Conservation (phyloP, 179 eudicot species). For the Nepenthes alata region DNA sequence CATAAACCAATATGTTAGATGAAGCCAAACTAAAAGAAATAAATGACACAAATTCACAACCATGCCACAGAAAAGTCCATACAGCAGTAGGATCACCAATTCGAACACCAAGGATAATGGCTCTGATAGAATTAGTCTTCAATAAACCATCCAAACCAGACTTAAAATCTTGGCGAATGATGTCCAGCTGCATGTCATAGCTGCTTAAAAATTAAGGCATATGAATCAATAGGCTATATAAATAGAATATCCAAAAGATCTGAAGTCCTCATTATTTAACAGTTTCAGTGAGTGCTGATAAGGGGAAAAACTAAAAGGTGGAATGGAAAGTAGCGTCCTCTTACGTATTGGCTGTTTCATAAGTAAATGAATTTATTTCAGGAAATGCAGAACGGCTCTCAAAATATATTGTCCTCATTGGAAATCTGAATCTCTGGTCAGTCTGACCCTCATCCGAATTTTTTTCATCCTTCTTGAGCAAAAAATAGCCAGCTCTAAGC, state of each 20-base stretch:
- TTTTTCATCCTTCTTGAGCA: slow-evolving; percentile 38
- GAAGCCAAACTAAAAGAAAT: background rate
- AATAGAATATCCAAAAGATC: background rate
- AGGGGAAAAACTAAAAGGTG: background rate
- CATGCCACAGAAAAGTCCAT: slow-evolving; percentile 10
- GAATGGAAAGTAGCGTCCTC: slow-evolving; percentile 5
- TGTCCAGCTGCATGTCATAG: slow-evolving; percentile 65
- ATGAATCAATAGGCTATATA: background rate
- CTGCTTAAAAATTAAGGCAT: slow-evolving; percentile 31
- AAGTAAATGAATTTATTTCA: slow-evolving; percentile 91
- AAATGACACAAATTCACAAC: slow-evolving; percentile 2
- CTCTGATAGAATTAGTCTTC: slow-evolving; percentile 65
- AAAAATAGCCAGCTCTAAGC: slow-evolving; percentile 78
- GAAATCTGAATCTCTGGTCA: slow-evolving; percentile 30
- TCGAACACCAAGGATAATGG: slow-evolving; percentile 90
- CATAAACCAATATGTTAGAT: background rate
- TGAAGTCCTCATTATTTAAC: too few relatives aligned
- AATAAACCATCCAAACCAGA: slow-evolving; percentile 79
- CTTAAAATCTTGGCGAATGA: slow-evolving; percentile 84
- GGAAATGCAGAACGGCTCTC: slow-evolving; percentile 74
- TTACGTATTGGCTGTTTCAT: slow-evolving; percentile 68
- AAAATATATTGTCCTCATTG: slow-evolving; percentile 84
- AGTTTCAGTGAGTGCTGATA: background rate
- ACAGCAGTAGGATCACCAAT: slow-evolving; percentile 99
- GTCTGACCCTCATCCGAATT: slow-evolving; percentile 22